These are phyloP conservation scores for Marasmius oreades DNA, from an alignment of 1,284 basidiomycete species.

Conservation along the genomic window DNA sequence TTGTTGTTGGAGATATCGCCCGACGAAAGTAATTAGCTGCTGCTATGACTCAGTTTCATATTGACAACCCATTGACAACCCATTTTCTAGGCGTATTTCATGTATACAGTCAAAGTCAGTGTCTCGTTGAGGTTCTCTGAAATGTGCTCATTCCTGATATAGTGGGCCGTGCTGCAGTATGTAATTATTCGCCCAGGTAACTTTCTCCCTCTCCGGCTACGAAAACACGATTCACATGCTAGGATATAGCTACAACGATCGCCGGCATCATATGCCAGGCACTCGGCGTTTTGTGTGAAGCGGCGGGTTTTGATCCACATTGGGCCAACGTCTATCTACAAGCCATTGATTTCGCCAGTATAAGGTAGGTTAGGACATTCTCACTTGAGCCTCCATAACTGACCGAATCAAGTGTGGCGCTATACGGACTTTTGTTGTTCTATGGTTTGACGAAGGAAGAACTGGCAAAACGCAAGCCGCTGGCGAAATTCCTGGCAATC, in stretches of 20 bases:
- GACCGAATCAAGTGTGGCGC: slow-evolving; percentile 51
- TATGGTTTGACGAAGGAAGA: slow-evolving; percentile 80
- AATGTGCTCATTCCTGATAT: neutral
- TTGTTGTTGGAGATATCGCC: slow-evolving; percentile 74
- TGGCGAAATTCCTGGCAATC: slow-evolving; percentile 81
- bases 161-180: slow-evolving; percentile 85
- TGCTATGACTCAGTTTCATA: slow-evolving; percentile 19
- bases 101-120: slow-evolving; percentile 78
- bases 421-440: slow-evolving; percentile 80
- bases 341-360: slow-evolving; percentile 72
- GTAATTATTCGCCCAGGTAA: slow-evolving; percentile 73
- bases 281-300: slow-evolving; percentile 63
- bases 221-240: slow-evolving; percentile 1
- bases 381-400: neutral
- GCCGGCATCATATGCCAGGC: slow-evolving; percentile 74
- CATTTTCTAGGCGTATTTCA: slow-evolving; percentile 62
- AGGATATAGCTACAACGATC: slow-evolving; percentile 48
- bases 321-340: slow-evolving; percentile 74
- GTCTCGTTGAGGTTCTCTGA: slow-evolving; percentile 1
- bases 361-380: slow-evolving; percentile 49
- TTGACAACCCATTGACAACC: too few species aligned
- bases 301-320: slow-evolving; percentile 52
- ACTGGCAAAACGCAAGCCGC: slow-evolving; percentile 67
- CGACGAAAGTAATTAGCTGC: slow-evolving; percentile 57
- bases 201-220: neutral